Conservation (phyloP, 2,329 filamentous ascomycete species). For the Colletotrichum orbiculare region DNA sequence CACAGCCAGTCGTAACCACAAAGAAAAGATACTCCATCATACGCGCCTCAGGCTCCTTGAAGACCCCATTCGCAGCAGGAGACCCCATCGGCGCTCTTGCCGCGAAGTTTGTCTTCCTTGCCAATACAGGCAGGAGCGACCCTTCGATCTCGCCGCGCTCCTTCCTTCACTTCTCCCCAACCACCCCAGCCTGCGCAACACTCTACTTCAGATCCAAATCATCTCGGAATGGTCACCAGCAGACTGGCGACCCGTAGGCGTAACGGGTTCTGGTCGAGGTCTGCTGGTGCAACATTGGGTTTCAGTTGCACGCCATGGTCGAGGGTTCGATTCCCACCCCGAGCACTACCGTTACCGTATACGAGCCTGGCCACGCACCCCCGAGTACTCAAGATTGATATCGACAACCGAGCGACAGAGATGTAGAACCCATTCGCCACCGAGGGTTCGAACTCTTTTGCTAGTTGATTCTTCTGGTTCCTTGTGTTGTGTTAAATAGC, state of each 20-base stretch:
- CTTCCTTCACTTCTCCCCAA: not conserved
- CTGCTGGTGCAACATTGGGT: not conserved
- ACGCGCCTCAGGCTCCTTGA: not conserved
- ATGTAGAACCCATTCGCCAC: constrained; percentile 3
- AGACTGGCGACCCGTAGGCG: not conserved
- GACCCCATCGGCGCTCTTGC: too few relatives aligned
- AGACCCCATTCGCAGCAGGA: too few relatives aligned
- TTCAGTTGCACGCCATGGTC: too few relatives aligned
- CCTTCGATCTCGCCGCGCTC: not conserved
- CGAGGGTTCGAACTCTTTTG: constrained; percentile 1
- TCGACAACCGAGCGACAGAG: constrained; percentile 2
- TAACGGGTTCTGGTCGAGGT: not conserved
- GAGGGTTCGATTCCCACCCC: too few relatives aligned
- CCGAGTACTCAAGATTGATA: too few relatives aligned
- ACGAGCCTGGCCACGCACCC: too few relatives aligned
- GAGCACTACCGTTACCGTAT: not conserved
- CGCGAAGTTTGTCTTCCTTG: too few relatives aligned
- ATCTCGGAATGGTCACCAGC: not conserved
- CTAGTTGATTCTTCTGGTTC: not conserved
- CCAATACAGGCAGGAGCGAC: not conserved
- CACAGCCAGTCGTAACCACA: too few relatives aligned
- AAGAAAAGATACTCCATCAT: too few relatives aligned
- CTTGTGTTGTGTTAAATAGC: not conserved
- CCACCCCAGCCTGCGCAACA: not conserved
- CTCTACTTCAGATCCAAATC: not conserved